A percentile compares a stretch with the other conserved stretches of the same genome.
These are phyloP conservation scores for Solanum boliviense DNA, from an alignment of 257 asterid genomes.

Conservation along the genomic window DNA sequence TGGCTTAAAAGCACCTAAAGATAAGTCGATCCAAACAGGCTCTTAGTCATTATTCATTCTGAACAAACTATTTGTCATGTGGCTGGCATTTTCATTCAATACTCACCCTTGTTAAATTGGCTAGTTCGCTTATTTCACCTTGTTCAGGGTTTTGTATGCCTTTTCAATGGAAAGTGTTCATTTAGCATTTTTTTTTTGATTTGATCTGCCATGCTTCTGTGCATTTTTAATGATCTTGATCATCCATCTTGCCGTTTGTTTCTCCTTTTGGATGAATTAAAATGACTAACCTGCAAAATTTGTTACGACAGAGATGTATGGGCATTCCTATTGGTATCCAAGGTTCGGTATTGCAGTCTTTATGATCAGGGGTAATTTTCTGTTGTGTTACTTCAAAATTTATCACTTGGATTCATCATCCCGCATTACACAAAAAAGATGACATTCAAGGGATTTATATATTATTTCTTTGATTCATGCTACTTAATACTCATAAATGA, in stretches of 20 bases:
- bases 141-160: not conserved
- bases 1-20: not conserved
- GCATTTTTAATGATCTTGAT: not conserved
- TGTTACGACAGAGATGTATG: slow-evolving; percentile 74
- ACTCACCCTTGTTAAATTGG: not conserved
- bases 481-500: not conserved
- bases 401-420: not conserved
- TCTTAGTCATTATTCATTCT: not conserved
- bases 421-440: not conserved
- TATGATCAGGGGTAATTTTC: slow-evolving; percentile 79
- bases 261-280: not conserved
- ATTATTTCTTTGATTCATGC: not conserved
- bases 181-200: not conserved
- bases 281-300: slow-evolving; percentile 8
- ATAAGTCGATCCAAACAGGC: not conserved
- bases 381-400: not conserved
- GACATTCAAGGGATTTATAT: not conserved
- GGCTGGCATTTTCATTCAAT: not conserved
- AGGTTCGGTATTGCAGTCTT: slow-evolving; percentile 87
- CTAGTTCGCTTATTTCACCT: not conserved
- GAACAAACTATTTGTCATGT: not conserved
- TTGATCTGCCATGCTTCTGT: not conserved
- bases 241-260: not conserved
- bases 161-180: not conserved
- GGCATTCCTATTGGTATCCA: slow-evolving; percentile 93